These are phyloP conservation scores for Penicillium argentinense DNA, from an alignment of 495 filamentous ascomycete species.

Conservation along the genomic window DNA sequence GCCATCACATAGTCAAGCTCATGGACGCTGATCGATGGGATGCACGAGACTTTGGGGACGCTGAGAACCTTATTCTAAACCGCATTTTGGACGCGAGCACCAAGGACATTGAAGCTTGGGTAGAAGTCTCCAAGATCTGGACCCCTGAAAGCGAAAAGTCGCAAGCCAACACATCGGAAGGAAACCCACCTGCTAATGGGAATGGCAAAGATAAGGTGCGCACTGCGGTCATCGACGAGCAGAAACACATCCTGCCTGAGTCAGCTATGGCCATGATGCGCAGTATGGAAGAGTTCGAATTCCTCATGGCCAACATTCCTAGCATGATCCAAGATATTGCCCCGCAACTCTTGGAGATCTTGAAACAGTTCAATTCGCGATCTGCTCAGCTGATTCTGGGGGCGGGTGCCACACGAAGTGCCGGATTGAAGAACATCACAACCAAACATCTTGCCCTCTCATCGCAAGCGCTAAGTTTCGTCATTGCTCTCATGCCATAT, in stretches of 20 bases:
- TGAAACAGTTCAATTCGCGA: slow-evolving; percentile 91
- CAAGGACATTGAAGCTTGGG: slow-evolving; percentile 74
- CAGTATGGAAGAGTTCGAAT: slow-evolving; percentile 78
- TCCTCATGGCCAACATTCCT: slow-evolving; percentile 79
- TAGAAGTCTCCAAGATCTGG: slow-evolving; percentile 70
- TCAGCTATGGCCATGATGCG: slow-evolving; percentile 76
- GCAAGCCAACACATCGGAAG: slow-evolving; percentile 29
- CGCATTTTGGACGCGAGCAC: slow-evolving; percentile 78
- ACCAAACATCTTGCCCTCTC: slow-evolving; percentile 93
- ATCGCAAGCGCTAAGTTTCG: slow-evolving; percentile 85
- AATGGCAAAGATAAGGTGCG: slow-evolving; percentile 66
- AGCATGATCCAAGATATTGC: slow-evolving; percentile 85
- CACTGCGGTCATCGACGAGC: slow-evolving; percentile 77
- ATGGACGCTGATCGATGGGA: slow-evolving; percentile 94
- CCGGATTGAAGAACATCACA: slow-evolving; percentile 93
- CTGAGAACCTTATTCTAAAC: slow-evolving; percentile 59
- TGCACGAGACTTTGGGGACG: slow-evolving; percentile 77
- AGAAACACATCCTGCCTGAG: slow-evolving; percentile 81
- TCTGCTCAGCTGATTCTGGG: slow-evolving; percentile 93
- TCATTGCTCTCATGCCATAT: slow-evolving; percentile 84
- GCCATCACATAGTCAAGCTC: slow-evolving; percentile 73
- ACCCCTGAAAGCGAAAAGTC: slow-evolving; percentile 38
- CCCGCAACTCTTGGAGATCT: slow-evolving; percentile 65
- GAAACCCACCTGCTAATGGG: slow-evolving; percentile 47
- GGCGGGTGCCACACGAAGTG: slow-evolving; percentile 86